These are phyloP conservation scores for Dittrichia graveolens DNA, from an alignment of 129 eudicot genomes.

Conservation along the genomic window DNA sequence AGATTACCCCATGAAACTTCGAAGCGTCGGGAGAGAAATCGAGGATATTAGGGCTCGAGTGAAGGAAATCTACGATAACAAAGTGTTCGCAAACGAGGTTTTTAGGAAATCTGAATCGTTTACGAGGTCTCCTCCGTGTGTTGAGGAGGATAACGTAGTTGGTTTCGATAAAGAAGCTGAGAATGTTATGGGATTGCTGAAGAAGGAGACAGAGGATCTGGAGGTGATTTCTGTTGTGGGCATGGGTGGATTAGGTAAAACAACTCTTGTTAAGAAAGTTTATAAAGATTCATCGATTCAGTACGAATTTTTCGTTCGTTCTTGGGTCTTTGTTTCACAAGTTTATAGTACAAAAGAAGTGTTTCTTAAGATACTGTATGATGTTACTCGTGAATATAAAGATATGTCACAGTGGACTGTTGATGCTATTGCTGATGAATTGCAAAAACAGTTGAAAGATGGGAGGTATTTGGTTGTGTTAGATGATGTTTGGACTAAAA, in stretches of 20 bases:
- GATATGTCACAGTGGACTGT: slow-evolving; percentile 23
- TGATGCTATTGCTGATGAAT: slow-evolving; percentile 21
- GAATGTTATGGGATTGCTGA: slow-evolving; percentile 24
- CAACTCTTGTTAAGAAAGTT: slow-evolving; percentile 45
- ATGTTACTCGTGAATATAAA: slow-evolving; percentile 13
- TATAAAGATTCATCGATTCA: slow-evolving; percentile 17
- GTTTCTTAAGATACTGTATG: slow-evolving; percentile 26
- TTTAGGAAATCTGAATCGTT: slow-evolving; percentile 38
- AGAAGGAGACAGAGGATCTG: slow-evolving; percentile 13
- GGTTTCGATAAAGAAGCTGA: slow-evolving; percentile 30
- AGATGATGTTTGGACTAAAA: slow-evolving; percentile 46
- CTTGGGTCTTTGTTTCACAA: slow-evolving; percentile 49
- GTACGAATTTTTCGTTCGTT: slow-evolving; percentile 34
- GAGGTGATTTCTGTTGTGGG: slow-evolving; percentile 39
- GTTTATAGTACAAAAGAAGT: slow-evolving; percentile 26
- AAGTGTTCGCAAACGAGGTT: slow-evolving; percentile 44
- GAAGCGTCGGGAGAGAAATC: slow-evolving; percentile 42
- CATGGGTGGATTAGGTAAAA: slow-evolving; percentile 53
- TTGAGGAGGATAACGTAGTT: slow-evolving; percentile 33
- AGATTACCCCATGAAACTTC: slow-evolving; percentile 31
- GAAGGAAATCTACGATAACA: slow-evolving; percentile 46
- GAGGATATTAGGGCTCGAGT: slow-evolving; percentile 38
- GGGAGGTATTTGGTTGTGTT: slow-evolving; percentile 45
- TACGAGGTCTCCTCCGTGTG: slow-evolving; percentile 27
- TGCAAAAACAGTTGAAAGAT: slow-evolving; percentile 22